Evolutionary conservation across 2,329 filamentous ascomycete species (phyloP), one percentile per base, ranked within the genome.

Genomic region (Tolypocladium guangdongense): DNA sequence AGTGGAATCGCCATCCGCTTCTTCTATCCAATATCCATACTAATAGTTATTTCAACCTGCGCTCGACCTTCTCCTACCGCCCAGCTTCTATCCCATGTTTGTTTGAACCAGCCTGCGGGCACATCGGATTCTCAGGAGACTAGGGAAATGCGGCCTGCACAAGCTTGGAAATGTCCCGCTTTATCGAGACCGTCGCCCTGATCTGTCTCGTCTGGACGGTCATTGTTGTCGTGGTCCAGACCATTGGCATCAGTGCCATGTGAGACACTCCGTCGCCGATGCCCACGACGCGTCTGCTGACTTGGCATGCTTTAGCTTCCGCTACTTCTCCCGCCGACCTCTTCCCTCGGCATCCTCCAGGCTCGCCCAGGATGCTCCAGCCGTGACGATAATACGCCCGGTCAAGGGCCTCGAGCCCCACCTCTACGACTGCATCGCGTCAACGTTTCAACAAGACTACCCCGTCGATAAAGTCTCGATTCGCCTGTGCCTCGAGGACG

Each of bases 381-480:
- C 89, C 71, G 79, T 99, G 62, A 97, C 93, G 35, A 80, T 96
- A 56, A 90, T 99, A 60, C 87, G 93, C 2, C 95, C 93, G 0
- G 86, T 96, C 59, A 97, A 96, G 71, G 93, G 91, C 56, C 78
- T 95, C 53, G 93, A 97, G 67, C 88, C 90, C 4, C 82, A 84
- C 58, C 82, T 97, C 27, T 96, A 95, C 76, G 89, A 96, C 64
- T 97, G 93, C 64, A 84, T 99, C 41, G 87, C 88, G 33, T 87
- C 91, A 6, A 89, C 87, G 2, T 91, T 96, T 66, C 82, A 75
- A 48, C 91, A 96, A 68, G 78, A 82, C 52, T 97, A 97, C 65
- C 89, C 92, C 1, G 70, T 66, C 37, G 77, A 87, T 62, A 90
- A 86, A 64, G 69, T 96, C 54, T 88, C 87, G 24, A 81, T 96